Evolutionary conservation across 1,284 basidiomycete genomes (phyloP), one percentile per base, ranked within the genome.

Genomic region (Trametes sp.): DNA sequence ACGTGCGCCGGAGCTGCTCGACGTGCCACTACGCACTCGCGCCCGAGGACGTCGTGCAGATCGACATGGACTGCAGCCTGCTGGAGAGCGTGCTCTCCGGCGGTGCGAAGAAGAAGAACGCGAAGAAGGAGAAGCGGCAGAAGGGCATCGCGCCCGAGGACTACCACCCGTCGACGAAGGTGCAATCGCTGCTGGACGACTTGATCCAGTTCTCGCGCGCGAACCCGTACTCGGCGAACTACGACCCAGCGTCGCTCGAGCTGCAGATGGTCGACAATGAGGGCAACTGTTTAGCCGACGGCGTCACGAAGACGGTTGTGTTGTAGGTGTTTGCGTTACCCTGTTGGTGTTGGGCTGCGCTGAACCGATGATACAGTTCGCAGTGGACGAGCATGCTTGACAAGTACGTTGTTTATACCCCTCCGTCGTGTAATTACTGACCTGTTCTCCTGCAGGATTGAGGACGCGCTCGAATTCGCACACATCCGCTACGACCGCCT

Each of bases 361-460:
- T 68, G 16, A 56, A 51, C 29, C 24, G 29, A 11, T 35, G 54
- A 36, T 38, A 21, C 73, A 93, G 92, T 77, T 97, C 95, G 11
- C 96, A 98, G 74, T 98, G 96, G 96, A 98, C 96, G 6, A 87
- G 87, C 21, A 96, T 97, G 92, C 88, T 98, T 26, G 96, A 98
- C 80, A 94, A 96, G 87, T 93, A 77, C 72, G 83, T 77, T 56
- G 2, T n/a, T 26, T 21, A 26, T 21, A 21, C 16, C 16, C 16
- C 19, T 44, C 55, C 13, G 64, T 69, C 19, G 28, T 64, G 35
- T 41, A 52, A 46, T 41, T 28, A 56, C 57, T 59, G 49, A 69
- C 72, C 53, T 72, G 48, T 41, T 59, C 33, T 19, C 55, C 48
- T 65, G 11, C 67, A 82, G 94, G 72, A 87, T 98, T 62, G 95